These are phyloP conservation scores for Geosmithia flava DNA, from an alignment of 2,329 filamentous ascomycete species.

Conservation along the genomic window DNA sequence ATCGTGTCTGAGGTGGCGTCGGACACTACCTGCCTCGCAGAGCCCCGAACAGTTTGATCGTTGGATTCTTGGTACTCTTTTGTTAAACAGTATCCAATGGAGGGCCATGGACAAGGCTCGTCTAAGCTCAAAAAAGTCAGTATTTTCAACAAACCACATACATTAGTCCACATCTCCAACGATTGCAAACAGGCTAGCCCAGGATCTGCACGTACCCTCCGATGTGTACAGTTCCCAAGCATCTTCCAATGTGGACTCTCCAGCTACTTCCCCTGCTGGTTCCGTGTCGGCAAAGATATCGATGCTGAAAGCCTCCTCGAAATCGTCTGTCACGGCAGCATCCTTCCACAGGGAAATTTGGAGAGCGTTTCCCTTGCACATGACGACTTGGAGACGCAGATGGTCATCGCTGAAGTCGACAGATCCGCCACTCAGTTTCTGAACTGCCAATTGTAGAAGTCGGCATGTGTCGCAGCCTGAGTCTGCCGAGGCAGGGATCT, in stretches of 20 bases:
- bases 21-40: background rate
- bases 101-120: background rate
- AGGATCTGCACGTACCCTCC: background rate
- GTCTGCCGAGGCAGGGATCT: background rate
- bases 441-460: background rate
- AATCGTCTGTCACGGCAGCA: background rate
- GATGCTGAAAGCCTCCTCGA: background rate
- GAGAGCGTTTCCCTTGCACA: background rate
- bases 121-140: background rate
- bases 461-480: background rate
- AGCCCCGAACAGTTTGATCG: background rate
- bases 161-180: no score
- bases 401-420: background rate
- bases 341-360: background rate
- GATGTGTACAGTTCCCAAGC: constrained; percentile 1
- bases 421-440: background rate
- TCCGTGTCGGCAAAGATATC: background rate
- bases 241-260: background rate
- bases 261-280: background rate
- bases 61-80: background rate
- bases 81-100: background rate
- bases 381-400: background rate
- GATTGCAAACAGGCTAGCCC: no score
- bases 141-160: no score
- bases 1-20: background rate